Conservation (phyloP, 1,139 yeast genomes). For the Saccharomycopsis phalli region DNA sequence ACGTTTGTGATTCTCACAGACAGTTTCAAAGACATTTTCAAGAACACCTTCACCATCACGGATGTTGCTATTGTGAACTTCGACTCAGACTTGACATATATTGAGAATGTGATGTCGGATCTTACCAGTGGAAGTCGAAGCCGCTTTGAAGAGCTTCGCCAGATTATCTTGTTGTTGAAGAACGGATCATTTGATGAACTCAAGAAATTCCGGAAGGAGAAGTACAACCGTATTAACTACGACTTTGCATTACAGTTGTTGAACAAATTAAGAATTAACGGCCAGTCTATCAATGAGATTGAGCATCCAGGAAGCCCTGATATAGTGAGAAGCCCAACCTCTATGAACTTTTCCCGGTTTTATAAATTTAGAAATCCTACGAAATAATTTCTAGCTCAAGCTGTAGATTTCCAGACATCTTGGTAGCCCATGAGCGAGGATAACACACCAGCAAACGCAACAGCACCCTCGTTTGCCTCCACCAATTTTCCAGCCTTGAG, state of each 20-base stretch:
- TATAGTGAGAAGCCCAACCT: constrained; percentile 12
- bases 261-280: constrained; percentile 18
- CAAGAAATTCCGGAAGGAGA: constrained; percentile 14
- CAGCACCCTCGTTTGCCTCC: constrained; percentile 9
- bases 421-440: constrained; percentile 15
- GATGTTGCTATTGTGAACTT: constrained; percentile 49
- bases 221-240: constrained; percentile 15
- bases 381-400: neutral
- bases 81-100: constrained; percentile 50
- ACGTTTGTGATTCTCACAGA: constrained; percentile 81
- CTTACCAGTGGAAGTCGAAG: constrained; percentile 7
- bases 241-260: constrained; percentile 17
- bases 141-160: constrained; percentile 19
- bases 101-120: constrained; percentile 35
- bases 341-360: constrained; percentile 18
- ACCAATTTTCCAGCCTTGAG: constrained; percentile 12
- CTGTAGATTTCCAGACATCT: constrained; percentile 13
- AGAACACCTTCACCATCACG: constrained; percentile 39
- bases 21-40: constrained; percentile 54
- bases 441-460: constrained; percentile 12
- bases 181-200: constrained; percentile 20
- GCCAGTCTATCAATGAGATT: constrained; percentile 15
- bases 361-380: constrained; percentile 12
- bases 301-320: constrained; percentile 3
- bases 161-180: constrained; percentile 18